A percentile compares a stretch with the other conserved stretches of the same genome.
Evolutionary conservation across 768 basidiomycete species (phyloP).

Genomic region (Scleroderma bovista): DNA sequence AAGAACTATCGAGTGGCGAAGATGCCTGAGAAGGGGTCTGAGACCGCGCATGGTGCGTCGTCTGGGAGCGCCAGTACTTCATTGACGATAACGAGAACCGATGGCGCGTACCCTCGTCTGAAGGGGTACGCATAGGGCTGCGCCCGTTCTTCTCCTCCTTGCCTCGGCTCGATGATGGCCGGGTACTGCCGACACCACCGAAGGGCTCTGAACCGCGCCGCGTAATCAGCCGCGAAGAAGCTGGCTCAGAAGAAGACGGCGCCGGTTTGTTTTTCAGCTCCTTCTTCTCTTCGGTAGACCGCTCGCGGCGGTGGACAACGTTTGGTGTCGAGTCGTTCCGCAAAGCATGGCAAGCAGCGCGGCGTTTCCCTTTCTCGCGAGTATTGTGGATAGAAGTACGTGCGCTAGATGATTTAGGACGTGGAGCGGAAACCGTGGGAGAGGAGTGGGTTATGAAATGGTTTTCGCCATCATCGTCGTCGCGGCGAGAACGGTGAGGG

Average conservation of each 20-base stretch:
- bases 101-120: constrained; percentile 18
- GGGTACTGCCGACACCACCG: constrained; percentile 17
- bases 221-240: constrained; percentile 3
- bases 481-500: constrained; percentile 7
- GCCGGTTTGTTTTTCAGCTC: constrained; percentile 12
- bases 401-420: constrained; percentile 21
- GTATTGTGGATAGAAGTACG: constrained; percentile 11
- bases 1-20: constrained; percentile 29
- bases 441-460: constrained; percentile 28
- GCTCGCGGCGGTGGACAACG: constrained; percentile 21
- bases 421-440: constrained; percentile 19
- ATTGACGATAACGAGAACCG: constrained; percentile 29
- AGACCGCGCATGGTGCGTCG: constrained; percentile 6
- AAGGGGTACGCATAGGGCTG: constrained; percentile 12
- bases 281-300: constrained; percentile 32
- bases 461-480: constrained; percentile 17
- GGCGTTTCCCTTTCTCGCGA: constrained; percentile 25
- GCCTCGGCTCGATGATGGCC: constrained; percentile 19
- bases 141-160: constrained; percentile 12
- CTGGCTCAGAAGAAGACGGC: background rate
- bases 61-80: constrained; percentile 15
- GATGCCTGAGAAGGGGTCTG: constrained; percentile 23
- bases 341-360: constrained; percentile 10
- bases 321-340: constrained; percentile 19
- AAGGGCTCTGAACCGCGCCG: constrained; percentile 31